phyloP scores from a whole-genome alignment of 1,284 basidiomycete genomes.

The Cutaneotrichosporon arboriforme region DNA sequence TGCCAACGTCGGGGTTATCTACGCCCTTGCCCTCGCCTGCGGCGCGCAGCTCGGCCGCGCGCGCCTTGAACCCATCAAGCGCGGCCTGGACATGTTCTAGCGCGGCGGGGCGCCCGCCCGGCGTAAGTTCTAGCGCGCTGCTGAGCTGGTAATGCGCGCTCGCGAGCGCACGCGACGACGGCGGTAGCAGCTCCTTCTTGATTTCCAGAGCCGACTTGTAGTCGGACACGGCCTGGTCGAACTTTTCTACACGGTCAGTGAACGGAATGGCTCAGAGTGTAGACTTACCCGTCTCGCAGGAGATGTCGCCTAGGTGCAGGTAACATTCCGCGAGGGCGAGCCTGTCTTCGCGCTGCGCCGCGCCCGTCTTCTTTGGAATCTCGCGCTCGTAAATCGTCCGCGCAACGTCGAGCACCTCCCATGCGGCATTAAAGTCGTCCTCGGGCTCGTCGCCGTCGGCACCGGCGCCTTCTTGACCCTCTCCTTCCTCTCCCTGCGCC shows the following conservation, averaged over 20 bases:
- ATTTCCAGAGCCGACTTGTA: slow-evolving; percentile 67
- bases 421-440: slow-evolving; percentile 89
- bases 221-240: slow-evolving; percentile 80
- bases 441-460: slow-evolving; percentile 69
- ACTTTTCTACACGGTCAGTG: slow-evolving; percentile 64
- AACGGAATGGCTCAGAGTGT: neutral
- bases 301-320: slow-evolving; percentile 77
- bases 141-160: slow-evolving; percentile 85
- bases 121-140: slow-evolving; percentile 72
- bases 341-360: slow-evolving; percentile 42
- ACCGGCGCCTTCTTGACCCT: slow-evolving; percentile 59
- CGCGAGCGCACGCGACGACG: slow-evolving; percentile 76
- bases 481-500: slow-evolving; percentile 52
- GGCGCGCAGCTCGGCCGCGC: slow-evolving; percentile 61
- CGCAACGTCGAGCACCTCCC: slow-evolving; percentile 86
- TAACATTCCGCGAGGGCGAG: slow-evolving; percentile 78
- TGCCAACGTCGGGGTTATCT: slow-evolving; percentile 29
- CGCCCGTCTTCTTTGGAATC: slow-evolving; percentile 20
- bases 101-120: slow-evolving; percentile 69
- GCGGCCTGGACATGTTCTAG: slow-evolving; percentile 73
- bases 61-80: slow-evolving; percentile 64
- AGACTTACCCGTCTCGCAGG: slow-evolving; percentile 72
- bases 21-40: neutral
- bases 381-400: slow-evolving; percentile 71
- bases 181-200: slow-evolving; percentile 65